A percentile compares a stretch with the other conserved stretches of the same genome.
Evolutionary conservation across 2,329 filamentous ascomycete species (phyloP).

Genomic region (Hyphodiscus sp.): DNA sequence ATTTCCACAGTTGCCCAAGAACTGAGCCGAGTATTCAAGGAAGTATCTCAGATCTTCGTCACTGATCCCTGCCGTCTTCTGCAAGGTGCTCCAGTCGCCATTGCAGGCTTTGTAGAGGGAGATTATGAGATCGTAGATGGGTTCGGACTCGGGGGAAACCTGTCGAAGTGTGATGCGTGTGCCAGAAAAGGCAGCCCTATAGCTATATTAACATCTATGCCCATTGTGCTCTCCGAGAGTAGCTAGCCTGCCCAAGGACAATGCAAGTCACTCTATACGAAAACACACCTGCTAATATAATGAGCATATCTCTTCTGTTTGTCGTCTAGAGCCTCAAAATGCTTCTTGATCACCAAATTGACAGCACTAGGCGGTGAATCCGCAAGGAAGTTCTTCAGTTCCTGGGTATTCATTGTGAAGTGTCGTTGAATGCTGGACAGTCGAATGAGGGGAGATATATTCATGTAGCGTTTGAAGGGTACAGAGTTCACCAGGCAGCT

Average conservation of each 20-base stretch:
- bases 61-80: conserved; percentile 56
- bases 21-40: conserved; percentile 71
- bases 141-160: conserved; percentile 73
- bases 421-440: conserved; percentile 18
- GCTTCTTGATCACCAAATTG: conserved; percentile 81
- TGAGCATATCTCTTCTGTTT: conserved; percentile 87
- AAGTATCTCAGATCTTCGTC: conserved; percentile 60
- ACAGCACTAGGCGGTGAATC: conserved; percentile 88
- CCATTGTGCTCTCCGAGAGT: no score
- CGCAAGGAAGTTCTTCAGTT: conserved; percentile 73
- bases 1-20: conserved; percentile 72
- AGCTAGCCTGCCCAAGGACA: no score
- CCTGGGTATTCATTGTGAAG: conserved; percentile 48
- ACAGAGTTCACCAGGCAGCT: neutral
- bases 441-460: conserved; percentile 15
- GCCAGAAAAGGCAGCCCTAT: conserved; percentile 68
- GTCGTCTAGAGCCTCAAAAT: conserved; percentile 73
- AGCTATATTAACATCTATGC: conserved; percentile 3
- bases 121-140: conserved; percentile 76
- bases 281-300: conserved; percentile 68
- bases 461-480: neutral
- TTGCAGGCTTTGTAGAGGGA: conserved; percentile 58
- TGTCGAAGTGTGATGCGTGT: conserved; percentile 74
- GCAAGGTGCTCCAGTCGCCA: conserved; percentile 67
- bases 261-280: neutral